Evolutionary conservation across 2,329 filamentous ascomycete species (phyloP), one percentile per base, ranked within the genome.

Genomic region (Scytalidium lignicola): DNA sequence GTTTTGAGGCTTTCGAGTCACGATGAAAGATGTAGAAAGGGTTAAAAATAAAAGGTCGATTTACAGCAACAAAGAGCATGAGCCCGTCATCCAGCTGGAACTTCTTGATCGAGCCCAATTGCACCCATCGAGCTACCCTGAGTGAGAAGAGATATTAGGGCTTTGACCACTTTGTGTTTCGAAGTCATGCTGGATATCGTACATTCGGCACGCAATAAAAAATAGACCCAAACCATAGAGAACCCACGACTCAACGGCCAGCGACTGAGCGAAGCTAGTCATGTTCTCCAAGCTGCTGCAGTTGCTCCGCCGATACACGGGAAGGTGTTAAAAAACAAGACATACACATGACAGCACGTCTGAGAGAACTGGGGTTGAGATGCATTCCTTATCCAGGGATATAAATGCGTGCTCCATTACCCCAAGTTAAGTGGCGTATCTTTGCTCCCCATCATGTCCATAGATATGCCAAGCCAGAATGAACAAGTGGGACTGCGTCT

Each of bases 21-120:
- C 23, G 23, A 26, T 26, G 6, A 26, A 6, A 26, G 10, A 10
- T 26, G 23, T 26, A 10, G n/a, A 37, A 17, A 37, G 4, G 3
- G 40, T 20, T 18, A 42, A 12, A 19, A 42, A 9, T 5, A 37
- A 13, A n/a, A 37, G 12, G 41, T 10, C 12, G 23, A 23, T 19
- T 43, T 43, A 43, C 41, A 43, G 17, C 23, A 23, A 43, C 23
- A 15, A 43, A 23, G 7, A 43, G 19, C 41, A 43, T 43, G 19
- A 43, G 20, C 7, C 23, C 20, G 22, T 43, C 41, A 43, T 43
- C 41, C 20, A 43, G 15, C 17, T 43, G 41, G 12, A 43, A 23
- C 19, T 43, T 43, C 19, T n/a, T 43, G 7, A 43, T 13, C 20
- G 41, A 43, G 6, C 41, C 41, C 20, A 43, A 43, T 15, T 43